Evolutionary conservation across 108 stramenopile species (phyloP).

Genomic region (Fistulifera pelliculosa): DNA sequence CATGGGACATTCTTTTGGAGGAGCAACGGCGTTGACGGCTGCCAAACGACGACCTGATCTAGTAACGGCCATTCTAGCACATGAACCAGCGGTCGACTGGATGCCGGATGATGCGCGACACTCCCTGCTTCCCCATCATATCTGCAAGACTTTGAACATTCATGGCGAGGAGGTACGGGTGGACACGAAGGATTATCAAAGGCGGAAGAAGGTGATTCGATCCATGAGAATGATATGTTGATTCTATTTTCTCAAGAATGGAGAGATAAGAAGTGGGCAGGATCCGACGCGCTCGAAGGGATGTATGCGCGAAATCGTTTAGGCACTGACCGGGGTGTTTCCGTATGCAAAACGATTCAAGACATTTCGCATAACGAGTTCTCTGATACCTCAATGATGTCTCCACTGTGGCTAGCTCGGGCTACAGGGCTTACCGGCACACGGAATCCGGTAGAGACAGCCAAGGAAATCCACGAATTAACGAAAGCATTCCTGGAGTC

Average conservation of each 20-base stretch:
- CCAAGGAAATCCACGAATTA: constrained; percentile 22
- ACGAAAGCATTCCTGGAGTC: constrained; percentile 5
- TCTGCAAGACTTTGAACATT: constrained; percentile 9
- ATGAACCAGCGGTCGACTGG: constrained; percentile 59
- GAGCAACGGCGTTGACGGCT: constrained; percentile 39
- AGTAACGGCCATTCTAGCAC: constrained; percentile 25
- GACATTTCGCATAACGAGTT: constrained; percentile 45
- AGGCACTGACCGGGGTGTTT: constrained; percentile 18
- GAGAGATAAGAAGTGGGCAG: constrained; percentile 29
- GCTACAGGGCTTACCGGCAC: constrained; percentile 21
- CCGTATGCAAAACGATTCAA: constrained; percentile 20
- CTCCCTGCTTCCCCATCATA: constrained; percentile 18
- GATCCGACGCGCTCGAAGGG: constrained; percentile 14
- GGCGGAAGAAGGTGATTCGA: constrained; percentile 4
- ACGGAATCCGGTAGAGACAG: constrained; percentile 39
- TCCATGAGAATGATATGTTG: constrained; percentile 27
- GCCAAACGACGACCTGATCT: constrained; percentile 28
- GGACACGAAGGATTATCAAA: constrained; percentile 7
- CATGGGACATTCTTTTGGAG: constrained; percentile 66
- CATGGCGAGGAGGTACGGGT: constrained; percentile 18
- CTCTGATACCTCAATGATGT: constrained; percentile 36
- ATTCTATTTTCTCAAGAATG: constrained; percentile 37
- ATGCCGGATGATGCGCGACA: constrained; percentile 33
- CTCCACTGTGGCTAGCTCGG: constrained; percentile 41
- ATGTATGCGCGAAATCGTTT: constrained; percentile 22